Base-by-base conservation (phyloP, 768 basidiomycete species). In the Lactarius tabidus region DNA sequence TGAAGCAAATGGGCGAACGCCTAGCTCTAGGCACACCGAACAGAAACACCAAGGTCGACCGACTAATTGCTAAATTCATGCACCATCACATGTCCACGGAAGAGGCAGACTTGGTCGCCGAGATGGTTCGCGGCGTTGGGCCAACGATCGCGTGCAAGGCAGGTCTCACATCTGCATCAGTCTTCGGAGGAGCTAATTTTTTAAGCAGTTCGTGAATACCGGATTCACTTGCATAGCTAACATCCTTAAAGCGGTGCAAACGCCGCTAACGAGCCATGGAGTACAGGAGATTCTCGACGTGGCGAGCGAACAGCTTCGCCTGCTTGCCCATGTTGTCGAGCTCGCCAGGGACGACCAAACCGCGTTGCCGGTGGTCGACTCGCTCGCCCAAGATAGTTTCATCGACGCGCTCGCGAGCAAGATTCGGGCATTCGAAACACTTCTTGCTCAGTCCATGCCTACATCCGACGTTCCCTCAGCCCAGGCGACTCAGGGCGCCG, bases 41-140 rank as follows among this genome's bases (percentile, higher is more conserved):
- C 14, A 87, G 88, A n/a, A 82, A 82, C 45, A 79, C 80, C 18
- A 85, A 84, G 58, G 77, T 93, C 43, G 85, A 90, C 69, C 86
- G 81, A 66, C 77, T 93, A 57, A 85, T 85, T 0, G 78, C 82
- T 6, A 83, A 84, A 71, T 77, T 93, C 9, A 89, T 93, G 70
- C 85, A 83, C 65, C 85, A 89, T 64, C 85, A 85, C 10, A 86
- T 91, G 75, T 85, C 87, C 18, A 83, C 85, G 0, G 90, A 93
- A 69, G 88, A 93, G 74, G 90, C 90, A 0, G 89, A 87, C 67
- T 90, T 91, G 69, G 85, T 93, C 6, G 89, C 89, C n/a, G 88
- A 91, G 72, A 89, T 93, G 82, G 82, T 87, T 23, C 81, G 82
- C 68, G 88, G 88, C 33, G 86, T 88, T 10, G 86, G 87, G 54